Evolutionary conservation across 768 basidiomycete genomes (phyloP).

Genomic region (Termitomyces sp.): DNA sequence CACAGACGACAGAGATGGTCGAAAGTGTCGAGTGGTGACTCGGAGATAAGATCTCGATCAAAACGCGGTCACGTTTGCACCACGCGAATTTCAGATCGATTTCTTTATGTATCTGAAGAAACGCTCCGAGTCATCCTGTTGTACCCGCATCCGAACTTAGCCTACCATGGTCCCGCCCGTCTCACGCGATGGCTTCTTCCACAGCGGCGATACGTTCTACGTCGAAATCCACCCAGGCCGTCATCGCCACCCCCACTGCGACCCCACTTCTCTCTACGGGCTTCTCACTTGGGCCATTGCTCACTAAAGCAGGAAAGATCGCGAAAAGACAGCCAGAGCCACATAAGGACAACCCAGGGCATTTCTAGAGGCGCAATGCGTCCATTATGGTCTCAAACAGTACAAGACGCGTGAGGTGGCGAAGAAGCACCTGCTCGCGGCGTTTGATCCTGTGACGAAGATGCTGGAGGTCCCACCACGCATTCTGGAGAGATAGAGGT

Average conservation of each 20-base stretch:
- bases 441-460: conserved; percentile 19
- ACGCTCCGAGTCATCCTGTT: no score
- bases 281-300: conserved; percentile 13
- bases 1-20: no score
- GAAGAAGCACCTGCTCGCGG: conserved; percentile 25
- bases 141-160: no score
- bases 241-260: neutral
- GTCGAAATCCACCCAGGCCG: neutral
- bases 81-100: no score
- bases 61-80: no score
- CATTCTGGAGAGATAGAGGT: conserved; percentile 22
- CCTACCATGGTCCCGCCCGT: neutral
- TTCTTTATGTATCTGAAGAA: no score
- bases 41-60: neutral
- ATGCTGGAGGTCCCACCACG: conserved; percentile 21
- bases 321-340: conserved; percentile 27
- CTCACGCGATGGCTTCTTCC: neutral
- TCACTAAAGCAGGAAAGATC: conserved; percentile 27
- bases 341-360: conserved; percentile 22
- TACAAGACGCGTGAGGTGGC: conserved; percentile 24
- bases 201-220: neutral
- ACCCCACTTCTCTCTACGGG: neutral
- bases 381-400: conserved; percentile 28
- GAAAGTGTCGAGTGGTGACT: no score
- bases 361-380: conserved; percentile 30